A percentile compares a stretch with the other conserved stretches of the same genome.
Conservation (phyloP, 1,284 basidiomycete species). For the Apiotrichum sp. region DNA sequence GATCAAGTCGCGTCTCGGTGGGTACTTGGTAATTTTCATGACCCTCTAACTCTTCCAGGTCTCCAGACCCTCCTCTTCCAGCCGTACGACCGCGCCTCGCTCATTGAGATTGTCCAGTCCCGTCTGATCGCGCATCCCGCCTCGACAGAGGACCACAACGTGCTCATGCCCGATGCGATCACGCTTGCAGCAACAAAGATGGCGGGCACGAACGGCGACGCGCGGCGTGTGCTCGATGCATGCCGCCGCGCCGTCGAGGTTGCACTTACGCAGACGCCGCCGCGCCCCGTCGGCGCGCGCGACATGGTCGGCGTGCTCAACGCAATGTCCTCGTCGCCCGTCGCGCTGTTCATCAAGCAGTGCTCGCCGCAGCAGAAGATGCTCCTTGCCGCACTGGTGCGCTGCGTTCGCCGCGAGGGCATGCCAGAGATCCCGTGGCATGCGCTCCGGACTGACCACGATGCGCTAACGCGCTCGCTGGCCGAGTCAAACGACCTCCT, state of each 20-base stretch:
- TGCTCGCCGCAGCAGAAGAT: conserved; percentile 81
- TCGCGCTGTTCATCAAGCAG: conserved; percentile 69
- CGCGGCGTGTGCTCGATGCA: conserved; percentile 85
- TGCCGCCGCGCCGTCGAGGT: conserved; percentile 82
- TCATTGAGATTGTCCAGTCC: conserved; percentile 79
- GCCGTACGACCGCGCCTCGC: conserved; percentile 75
- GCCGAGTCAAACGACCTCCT: conserved; percentile 36
- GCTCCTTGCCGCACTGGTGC: conserved; percentile 79
- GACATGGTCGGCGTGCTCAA: conserved; percentile 79
- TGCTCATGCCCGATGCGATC: conserved; percentile 64
- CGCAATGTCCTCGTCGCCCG: conserved; percentile 86
- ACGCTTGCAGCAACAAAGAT: conserved; percentile 87
- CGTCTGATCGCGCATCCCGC: conserved; percentile 55
- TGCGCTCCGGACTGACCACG: conserved; percentile 50
- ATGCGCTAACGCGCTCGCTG: conserved; percentile 39
- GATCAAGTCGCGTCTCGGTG: conserved; percentile 84
- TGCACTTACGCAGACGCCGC: conserved; percentile 41
- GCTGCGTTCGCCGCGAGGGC: conserved; percentile 75
- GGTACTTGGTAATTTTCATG: background rate
- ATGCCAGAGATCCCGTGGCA: conserved; percentile 79
- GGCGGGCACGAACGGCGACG: conserved; percentile 89
- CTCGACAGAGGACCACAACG: conserved; percentile 59
- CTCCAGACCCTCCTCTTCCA: conserved; percentile 93
- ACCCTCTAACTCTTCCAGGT: background rate
- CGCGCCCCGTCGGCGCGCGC: conserved; percentile 57